These are phyloP conservation scores for Zygosaccharomyces bailii DNA, from an alignment of 805 yeast genomes.

Conservation along the genomic window DNA sequence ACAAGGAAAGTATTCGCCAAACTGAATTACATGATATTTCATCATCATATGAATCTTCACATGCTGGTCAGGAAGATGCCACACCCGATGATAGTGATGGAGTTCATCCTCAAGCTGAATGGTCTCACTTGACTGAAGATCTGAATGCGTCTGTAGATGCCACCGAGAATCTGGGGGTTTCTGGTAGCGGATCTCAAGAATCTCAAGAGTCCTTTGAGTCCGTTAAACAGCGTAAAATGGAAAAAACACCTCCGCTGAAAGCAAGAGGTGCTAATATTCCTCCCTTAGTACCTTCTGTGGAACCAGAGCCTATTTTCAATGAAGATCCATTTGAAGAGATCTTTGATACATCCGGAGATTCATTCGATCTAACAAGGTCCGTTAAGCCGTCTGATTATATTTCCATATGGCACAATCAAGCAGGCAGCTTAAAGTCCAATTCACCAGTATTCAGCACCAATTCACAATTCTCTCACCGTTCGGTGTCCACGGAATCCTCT, in stretches of 20 bases:
- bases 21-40: slow-evolving; percentile 4
- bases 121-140: slow-evolving; percentile 1
- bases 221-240: background rate
- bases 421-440: slow-evolving; percentile 13
- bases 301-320: slow-evolving; percentile 18
- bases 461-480: slow-evolving; percentile 28
- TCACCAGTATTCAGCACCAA: slow-evolving; percentile 28
- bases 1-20: no score
- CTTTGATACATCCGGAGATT: slow-evolving; percentile 27
- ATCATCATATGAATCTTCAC: slow-evolving; percentile 2
- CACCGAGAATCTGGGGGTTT: background rate
- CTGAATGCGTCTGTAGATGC: background rate
- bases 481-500: slow-evolving; percentile 19
- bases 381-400: slow-evolving; percentile 26
- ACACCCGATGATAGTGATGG: background rate
- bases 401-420: slow-evolving; percentile 35
- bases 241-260: background rate
- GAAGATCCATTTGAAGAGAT: slow-evolving; percentile 30
- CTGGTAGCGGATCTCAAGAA: background rate
- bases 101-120: slow-evolving; percentile 1
- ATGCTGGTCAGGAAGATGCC: slow-evolving; percentile 2
- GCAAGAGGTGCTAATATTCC: slow-evolving; percentile 7
- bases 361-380: slow-evolving; percentile 19
- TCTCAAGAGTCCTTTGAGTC: background rate
- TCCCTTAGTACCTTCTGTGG: slow-evolving; percentile 21